phyloP scores from a whole-genome alignment of 2,329 filamentous ascomycete genomes.

The Byssoonygena ceratinophila region DNA sequence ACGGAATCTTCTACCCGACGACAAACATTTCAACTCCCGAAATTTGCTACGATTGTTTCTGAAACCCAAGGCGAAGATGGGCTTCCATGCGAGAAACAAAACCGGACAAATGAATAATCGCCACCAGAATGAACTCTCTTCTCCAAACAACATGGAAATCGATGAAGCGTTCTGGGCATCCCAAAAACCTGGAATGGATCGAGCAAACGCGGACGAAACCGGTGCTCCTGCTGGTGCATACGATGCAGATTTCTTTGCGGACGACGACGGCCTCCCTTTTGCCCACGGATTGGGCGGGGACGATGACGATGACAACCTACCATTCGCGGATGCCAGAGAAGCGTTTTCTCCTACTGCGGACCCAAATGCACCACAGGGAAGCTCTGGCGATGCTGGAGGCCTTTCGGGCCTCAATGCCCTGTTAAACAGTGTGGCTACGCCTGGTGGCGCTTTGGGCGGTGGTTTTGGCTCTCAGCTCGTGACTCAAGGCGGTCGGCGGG shows the following conservation, averaged over 20 bases:
- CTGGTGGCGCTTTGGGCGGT: conserved; percentile 37
- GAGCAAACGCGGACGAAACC: conserved; percentile 41
- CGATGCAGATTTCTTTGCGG: conserved; percentile 87
- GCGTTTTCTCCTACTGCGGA: conserved; percentile 35
- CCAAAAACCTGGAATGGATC: conserved; percentile 45
- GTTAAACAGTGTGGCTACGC: conserved; percentile 32
- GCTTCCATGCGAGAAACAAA: conserved; percentile 50
- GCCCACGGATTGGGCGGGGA: conserved; percentile 37
- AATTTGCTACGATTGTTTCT: conserved; percentile 83
- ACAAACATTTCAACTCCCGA: conserved; percentile 95
- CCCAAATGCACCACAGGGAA: conserved; percentile 25
- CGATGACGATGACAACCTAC: conserved; percentile 39
- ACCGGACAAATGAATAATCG: conserved; percentile 28
- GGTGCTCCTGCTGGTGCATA: conserved; percentile 63
- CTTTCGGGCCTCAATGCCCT: conserved; percentile 32
- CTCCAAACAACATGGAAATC: conserved; percentile 62
- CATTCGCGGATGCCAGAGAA: conserved; percentile 42
- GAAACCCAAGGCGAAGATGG: conserved; percentile 81
- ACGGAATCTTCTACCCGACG: conserved; percentile 84
- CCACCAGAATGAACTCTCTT: conserved; percentile 41
- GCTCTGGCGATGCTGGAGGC: conserved; percentile 26
- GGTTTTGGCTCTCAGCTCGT: conserved; percentile 54
- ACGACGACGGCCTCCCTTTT: conserved; percentile 51
- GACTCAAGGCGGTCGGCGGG: conserved; percentile 47
- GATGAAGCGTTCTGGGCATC: conserved; percentile 94